phyloP scores from a whole-genome alignment of 1,284 basidiomycete genomes.

The Microbotryum intermedium region DNA sequence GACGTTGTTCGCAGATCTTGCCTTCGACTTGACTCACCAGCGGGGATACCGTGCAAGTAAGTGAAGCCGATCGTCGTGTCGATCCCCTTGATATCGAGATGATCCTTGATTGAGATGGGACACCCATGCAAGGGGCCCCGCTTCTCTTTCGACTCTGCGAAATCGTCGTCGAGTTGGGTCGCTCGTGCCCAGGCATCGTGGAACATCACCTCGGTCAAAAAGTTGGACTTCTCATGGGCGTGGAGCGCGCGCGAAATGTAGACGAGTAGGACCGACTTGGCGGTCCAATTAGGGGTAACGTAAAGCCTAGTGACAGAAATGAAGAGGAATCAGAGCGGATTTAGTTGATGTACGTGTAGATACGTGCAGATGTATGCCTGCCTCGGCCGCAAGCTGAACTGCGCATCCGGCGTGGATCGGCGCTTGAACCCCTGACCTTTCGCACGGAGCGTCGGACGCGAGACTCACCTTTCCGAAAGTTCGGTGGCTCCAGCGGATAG shows the following conservation, averaged over 20 bases:
- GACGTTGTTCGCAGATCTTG: constrained; percentile 30
- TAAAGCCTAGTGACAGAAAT: no score
- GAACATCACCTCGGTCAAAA: constrained; percentile 70
- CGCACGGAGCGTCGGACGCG: no score
- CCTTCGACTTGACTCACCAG: no score
- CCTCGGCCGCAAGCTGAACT: no score
- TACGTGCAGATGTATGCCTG: no score
- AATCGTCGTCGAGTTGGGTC: constrained; percentile 56
- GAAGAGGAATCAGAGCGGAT: no score
- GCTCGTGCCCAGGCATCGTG: constrained; percentile 57
- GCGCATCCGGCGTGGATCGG: no score
- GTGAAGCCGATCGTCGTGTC: constrained; percentile 69
- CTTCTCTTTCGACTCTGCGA: constrained; percentile 48
- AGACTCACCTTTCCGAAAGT: no score
- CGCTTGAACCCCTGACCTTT: no score
- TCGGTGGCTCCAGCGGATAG: no score
- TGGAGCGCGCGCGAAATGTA: constrained; percentile 58
- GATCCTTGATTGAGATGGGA: constrained; percentile 67
- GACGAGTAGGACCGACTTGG: constrained; percentile 59
- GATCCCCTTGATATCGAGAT: constrained; percentile 54
- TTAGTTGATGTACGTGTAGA: no score
- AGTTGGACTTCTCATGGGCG: constrained; percentile 62
- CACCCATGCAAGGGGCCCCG: constrained; percentile 56
- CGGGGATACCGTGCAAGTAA: constrained; percentile 23
- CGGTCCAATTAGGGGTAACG: constrained; percentile 51